A percentile compares a stretch with the other conserved stretches of the same genome.
phyloP scores from a whole-genome alignment of 805 yeast genomes.

The Metschnikowia vanudenii region DNA sequence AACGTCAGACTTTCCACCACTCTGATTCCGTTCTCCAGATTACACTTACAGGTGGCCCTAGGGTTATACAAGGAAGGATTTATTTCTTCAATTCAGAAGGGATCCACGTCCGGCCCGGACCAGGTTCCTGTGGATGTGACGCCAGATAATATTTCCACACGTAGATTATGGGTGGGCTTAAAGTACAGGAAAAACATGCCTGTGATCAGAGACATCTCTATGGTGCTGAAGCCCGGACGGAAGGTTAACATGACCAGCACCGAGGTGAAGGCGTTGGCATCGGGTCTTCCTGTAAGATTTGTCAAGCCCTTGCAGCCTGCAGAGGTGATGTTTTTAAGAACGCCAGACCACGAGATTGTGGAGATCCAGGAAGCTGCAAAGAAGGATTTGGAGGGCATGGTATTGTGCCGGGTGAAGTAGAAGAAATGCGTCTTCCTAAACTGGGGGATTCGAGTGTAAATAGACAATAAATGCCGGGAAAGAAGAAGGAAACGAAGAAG shows the following conservation, averaged over 20 bases:
- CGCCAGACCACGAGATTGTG: slow-evolving; percentile 48
- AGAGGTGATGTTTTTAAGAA: slow-evolving; percentile 73
- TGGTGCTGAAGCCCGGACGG: slow-evolving; percentile 84
- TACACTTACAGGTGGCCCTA: slow-evolving; percentile 79
- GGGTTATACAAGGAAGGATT: slow-evolving; percentile 91
- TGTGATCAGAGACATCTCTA: slow-evolving; percentile 65
- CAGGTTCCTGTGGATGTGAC: slow-evolving; percentile 70
- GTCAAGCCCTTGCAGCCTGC: slow-evolving; percentile 86
- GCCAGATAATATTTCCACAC: slow-evolving; percentile 78
- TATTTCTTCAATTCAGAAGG: slow-evolving; percentile 77
- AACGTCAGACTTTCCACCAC: slow-evolving; percentile 73
- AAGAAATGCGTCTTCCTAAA: too few relatives aligned
- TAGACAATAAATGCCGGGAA: background rate
- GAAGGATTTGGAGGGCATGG: slow-evolving; percentile 68
- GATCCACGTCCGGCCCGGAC: slow-evolving; percentile 85
- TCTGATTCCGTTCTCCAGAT: slow-evolving; percentile 75
- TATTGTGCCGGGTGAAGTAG: slow-evolving; percentile 72
- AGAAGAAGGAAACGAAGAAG: background rate
- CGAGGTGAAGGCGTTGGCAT: slow-evolving; percentile 70
- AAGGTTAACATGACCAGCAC: slow-evolving; percentile 59
- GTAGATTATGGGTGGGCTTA: slow-evolving; percentile 89
- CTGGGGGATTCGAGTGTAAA: slow-evolving; percentile 1
- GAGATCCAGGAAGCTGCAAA: slow-evolving; percentile 87
- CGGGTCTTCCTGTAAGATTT: slow-evolving; percentile 72
- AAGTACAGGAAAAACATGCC: slow-evolving; percentile 82